These are phyloP conservation scores for Carex parvula DNA, from an alignment of 176 grass and related monocot species.

Conservation along the genomic window DNA sequence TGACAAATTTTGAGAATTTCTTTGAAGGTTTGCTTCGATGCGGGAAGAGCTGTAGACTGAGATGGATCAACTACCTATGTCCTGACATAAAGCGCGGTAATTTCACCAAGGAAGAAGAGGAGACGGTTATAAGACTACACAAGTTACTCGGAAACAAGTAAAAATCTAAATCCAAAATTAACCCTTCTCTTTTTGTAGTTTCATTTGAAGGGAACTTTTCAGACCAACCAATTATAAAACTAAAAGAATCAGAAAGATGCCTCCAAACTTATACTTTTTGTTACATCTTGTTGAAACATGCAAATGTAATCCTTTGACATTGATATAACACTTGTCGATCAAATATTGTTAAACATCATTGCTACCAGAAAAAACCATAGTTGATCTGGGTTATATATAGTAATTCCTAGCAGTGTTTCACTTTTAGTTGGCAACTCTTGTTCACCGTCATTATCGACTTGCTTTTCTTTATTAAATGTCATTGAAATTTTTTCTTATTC, in stretches of 20 bases:
- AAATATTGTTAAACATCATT: not conserved
- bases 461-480: not conserved
- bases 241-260: not conserved
- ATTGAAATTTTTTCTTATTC: not conserved
- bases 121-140: conserved; percentile 70
- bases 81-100: conserved; percentile 90
- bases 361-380: not conserved
- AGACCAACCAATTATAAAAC: not conserved
- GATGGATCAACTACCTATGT: conserved; percentile 95
- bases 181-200: not conserved
- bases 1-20: not conserved
- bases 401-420: not conserved
- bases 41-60: conserved; percentile 86
- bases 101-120: conserved; percentile 74
- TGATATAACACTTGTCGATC: not conserved
- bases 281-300: not conserved
- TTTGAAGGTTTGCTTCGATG: conserved; percentile 66
- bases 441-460: not conserved
- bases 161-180: not conserved
- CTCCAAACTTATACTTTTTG: not conserved
- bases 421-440: not conserved
- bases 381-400: conserved; percentile 8
- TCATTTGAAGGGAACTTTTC: not conserved
- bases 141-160: conserved; percentile 83
- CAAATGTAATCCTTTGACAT: not conserved